Conservation (phyloP, 1,139 yeast genomes). For the Saccharomyces hybrid region DNA sequence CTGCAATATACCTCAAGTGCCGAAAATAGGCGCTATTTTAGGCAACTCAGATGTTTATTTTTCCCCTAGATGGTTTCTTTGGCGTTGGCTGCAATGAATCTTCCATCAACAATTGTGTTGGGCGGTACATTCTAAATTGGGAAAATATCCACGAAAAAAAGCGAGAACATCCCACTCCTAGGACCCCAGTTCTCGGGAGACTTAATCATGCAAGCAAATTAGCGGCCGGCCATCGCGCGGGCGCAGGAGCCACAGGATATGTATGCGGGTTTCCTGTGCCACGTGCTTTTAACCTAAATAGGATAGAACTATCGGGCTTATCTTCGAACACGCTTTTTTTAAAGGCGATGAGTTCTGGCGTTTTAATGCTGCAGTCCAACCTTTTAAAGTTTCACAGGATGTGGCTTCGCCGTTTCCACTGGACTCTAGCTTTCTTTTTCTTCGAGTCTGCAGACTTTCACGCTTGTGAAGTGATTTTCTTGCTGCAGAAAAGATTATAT, state of each 20-base stretch:
- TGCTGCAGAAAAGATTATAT: background rate
- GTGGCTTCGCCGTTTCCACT: background rate
- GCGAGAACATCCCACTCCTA: background rate
- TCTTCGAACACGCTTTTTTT: background rate
- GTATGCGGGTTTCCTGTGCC: background rate
- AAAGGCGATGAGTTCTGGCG: background rate
- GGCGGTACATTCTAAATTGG: background rate
- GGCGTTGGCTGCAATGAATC: background rate
- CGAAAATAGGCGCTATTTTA: background rate
- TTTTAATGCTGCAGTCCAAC: background rate
- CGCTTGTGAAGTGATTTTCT: background rate
- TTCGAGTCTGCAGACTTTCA: background rate
- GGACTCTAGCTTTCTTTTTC: background rate
- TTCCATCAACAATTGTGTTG: background rate
- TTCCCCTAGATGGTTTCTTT: background rate
- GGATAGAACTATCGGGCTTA: background rate
- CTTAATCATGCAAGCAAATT: background rate
- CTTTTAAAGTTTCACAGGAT: background rate
- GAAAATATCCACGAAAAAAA: background rate
- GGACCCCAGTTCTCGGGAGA: background rate
- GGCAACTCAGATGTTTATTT: background rate
- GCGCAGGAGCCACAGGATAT: background rate
- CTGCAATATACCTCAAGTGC: background rate
- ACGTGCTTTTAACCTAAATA: background rate
- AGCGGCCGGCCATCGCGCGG: background rate